Conservation (phyloP, 2,329 filamentous ascomycete species). For the Raffaelea ambrosiae region DNA sequence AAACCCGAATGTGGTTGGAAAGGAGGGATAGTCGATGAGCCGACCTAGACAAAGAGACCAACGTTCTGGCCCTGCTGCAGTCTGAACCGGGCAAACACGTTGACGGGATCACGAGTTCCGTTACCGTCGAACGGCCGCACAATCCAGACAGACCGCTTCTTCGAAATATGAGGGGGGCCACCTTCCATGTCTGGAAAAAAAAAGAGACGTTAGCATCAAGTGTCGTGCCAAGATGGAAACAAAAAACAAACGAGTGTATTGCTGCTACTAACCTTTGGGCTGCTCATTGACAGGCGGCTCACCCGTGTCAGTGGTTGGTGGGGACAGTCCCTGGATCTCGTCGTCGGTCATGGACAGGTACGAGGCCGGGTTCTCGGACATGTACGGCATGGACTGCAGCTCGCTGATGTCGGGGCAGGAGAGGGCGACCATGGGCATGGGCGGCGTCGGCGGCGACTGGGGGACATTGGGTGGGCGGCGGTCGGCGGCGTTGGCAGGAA, state of each 20-base stretch:
- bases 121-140: conserved; percentile 19
- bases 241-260: background rate
- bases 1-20: background rate
- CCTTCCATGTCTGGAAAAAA: conserved; percentile 4
- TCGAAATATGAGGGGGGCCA: conserved; percentile 1
- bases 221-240: background rate
- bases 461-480: background rate
- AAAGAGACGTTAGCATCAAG: no score
- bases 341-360: conserved; percentile 18
- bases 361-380: conserved; percentile 17
- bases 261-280: conserved; percentile 1
- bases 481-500: background rate
- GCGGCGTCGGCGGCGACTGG: background rate
- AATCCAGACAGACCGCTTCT: conserved; percentile 20
- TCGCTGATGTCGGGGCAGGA: conserved; percentile 11
- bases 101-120: conserved; percentile 13
- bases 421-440: conserved; percentile 13
- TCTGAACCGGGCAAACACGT: conserved; percentile 17
- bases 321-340: background rate
- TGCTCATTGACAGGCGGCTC: background rate
- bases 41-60: conserved; percentile 17
- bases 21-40: no score
- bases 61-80: conserved; percentile 15
- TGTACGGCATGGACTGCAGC: conserved; percentile 10
- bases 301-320: background rate